Conservation (phyloP, 176 grass and related monocot species). For the Oryza rufipogon region DNA sequence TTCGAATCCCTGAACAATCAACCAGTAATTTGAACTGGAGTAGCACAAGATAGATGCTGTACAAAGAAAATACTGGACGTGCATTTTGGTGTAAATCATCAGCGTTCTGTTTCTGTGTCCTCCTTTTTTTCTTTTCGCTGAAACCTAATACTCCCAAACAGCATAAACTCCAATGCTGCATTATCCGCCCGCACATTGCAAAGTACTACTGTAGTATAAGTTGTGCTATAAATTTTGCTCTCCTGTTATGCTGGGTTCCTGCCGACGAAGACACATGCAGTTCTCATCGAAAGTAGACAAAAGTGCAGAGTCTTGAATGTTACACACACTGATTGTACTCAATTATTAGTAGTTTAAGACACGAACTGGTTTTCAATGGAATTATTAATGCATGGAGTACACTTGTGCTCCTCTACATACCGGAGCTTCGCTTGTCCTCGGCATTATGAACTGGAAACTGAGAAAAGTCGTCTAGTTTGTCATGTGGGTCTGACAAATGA, state of each 20-base stretch:
- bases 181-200: background rate
- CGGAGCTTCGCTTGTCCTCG: background rate
- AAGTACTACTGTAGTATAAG: background rate
- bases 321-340: conserved; percentile 14
- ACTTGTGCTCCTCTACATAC: background rate
- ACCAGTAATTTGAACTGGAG: background rate
- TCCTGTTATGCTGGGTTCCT: background rate
- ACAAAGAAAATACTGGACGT: background rate
- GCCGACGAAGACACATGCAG: conserved; percentile 19
- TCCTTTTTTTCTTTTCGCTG: background rate
- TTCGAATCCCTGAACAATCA: background rate
- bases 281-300: background rate
- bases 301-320: background rate
- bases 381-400: conserved; percentile 17
- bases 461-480: background rate
- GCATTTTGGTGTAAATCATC: background rate
- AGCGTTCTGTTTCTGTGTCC: background rate
- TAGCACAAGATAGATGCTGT: too few species aligned
- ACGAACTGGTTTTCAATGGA: background rate
- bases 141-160: background rate
- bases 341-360: conserved; percentile 23
- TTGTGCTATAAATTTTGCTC: background rate
- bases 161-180: background rate
- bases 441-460: background rate
- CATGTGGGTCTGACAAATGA: background rate